phyloP scores from a whole-genome alignment of 495 filamentous ascomycete species.

The Penicillium canariense region DNA sequence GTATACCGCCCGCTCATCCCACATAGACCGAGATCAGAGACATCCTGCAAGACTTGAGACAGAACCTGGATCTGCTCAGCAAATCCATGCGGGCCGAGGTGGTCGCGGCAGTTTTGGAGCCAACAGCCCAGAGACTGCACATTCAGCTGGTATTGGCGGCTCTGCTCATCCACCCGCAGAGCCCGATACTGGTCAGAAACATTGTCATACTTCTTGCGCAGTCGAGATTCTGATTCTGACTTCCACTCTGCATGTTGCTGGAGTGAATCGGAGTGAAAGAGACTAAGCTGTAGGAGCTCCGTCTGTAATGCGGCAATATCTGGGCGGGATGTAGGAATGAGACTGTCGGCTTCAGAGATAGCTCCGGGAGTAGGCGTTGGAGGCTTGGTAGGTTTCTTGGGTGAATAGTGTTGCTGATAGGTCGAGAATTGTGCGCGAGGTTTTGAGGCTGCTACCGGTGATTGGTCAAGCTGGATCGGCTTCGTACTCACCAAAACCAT shows the following conservation, averaged over 20 bases:
- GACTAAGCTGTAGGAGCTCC: slow-evolving; percentile 68
- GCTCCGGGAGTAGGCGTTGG: slow-evolving; percentile 40
- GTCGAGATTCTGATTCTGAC: slow-evolving; percentile 26
- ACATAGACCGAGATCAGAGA: slow-evolving; percentile 32
- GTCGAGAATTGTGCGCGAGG: slow-evolving; percentile 59
- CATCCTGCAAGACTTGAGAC: slow-evolving; percentile 43
- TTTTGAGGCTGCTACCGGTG: slow-evolving; percentile 25
- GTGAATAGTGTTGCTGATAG: slow-evolving; percentile 68
- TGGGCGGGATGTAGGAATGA: slow-evolving; percentile 46
- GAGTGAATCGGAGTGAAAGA: slow-evolving; percentile 55
- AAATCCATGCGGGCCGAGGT: slow-evolving; percentile 30
- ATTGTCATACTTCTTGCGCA: slow-evolving; percentile 40
- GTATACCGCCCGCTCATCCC: slow-evolving; percentile 33
- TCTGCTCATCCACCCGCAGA: slow-evolving; percentile 34
- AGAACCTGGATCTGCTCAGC: slow-evolving; percentile 43
- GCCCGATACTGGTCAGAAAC: slow-evolving; percentile 37
- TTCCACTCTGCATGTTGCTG: slow-evolving; percentile 38
- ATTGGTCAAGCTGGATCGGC: slow-evolving; percentile 12
- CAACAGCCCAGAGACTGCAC: slow-evolving; percentile 38
- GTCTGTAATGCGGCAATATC: slow-evolving; percentile 64
- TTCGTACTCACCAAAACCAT: slow-evolving; percentile 22
- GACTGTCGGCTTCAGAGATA: slow-evolving; percentile 8
- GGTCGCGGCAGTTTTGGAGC: slow-evolving; percentile 34
- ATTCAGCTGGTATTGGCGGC: slow-evolving; percentile 42
- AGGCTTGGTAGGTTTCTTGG: slow-evolving; percentile 61